Percentiles rank a stretch among this genome's conserved stretches.
Conservation (phyloP, 352 stramenopile genomes). For the Pythium guiyangense region DNA sequence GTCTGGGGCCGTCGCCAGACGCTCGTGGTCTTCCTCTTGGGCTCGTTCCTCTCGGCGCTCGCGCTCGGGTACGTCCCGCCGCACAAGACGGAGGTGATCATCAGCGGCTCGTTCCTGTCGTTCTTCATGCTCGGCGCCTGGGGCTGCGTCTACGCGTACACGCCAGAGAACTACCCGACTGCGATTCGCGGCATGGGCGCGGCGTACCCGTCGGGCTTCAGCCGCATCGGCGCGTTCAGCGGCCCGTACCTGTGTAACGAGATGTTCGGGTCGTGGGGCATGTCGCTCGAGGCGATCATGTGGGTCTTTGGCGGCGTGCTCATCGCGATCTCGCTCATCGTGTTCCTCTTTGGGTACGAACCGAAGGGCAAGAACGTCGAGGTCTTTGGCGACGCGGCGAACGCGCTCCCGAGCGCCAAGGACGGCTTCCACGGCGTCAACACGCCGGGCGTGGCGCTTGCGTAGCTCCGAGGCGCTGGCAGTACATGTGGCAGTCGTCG, state of each 20-base stretch:
- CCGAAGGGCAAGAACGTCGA: slow-evolving; percentile 68
- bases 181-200: slow-evolving; percentile 61
- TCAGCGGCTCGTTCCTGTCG: slow-evolving; percentile 43
- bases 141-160: slow-evolving; percentile 72
- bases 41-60: slow-evolving; percentile 40
- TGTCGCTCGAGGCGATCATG: slow-evolving; percentile 62
- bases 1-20: slow-evolving; percentile 45
- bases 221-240: slow-evolving; percentile 58
- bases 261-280: slow-evolving; percentile 54
- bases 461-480: not conserved
- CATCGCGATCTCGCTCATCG: slow-evolving; percentile 43
- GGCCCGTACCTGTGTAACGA: slow-evolving; percentile 55
- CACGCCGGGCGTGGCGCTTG: slow-evolving; percentile 2
- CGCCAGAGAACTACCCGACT: slow-evolving; percentile 71
- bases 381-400: slow-evolving; percentile 22
- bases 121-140: slow-evolving; percentile 71
- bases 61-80: slow-evolving; percentile 55
- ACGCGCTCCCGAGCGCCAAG: slow-evolving; percentile 4
- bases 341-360: slow-evolving; percentile 63
- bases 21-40: slow-evolving; percentile 48
- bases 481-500: no score
- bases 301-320: slow-evolving; percentile 64
- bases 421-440: slow-evolving; percentile 3
- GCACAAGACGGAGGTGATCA: slow-evolving; percentile 35
- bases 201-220: slow-evolving; percentile 63